Evolutionary conservation across 2,329 filamentous ascomycete genomes (phyloP), one percentile per base, ranked within the genome.

Genomic region (Colletotrichum sidae): DNA sequence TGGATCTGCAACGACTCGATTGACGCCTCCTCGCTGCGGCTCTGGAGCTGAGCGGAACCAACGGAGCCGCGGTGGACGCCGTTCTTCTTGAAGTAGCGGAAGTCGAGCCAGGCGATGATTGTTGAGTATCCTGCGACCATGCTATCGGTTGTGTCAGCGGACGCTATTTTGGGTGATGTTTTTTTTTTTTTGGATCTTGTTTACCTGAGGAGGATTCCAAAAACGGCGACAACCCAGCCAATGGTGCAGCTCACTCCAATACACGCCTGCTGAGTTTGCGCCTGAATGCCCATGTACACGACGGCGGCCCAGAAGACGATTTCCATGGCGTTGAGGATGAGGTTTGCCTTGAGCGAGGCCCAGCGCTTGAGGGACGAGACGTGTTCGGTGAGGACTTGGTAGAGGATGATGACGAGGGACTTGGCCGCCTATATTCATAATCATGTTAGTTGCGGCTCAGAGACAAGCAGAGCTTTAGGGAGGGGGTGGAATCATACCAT

Each of bases 271-370:
- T 53, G 51, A 2, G 60, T 64, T 2, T 60, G 57, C 8, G 54
- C 47, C 55, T 62, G 59, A 49, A 67, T 63, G 35, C 65, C 64
- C n/a, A 75, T 38, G 1, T 73, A 69, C 34, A 72, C 53, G 1
- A 75, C 71, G 0, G 70, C 73, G 49, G 72, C 72, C 79, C 80
- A 82, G 68, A 81, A 81, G 12, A 81, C 71, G 12, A 78, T 67
- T 67, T 83, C 80, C 13, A 82, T 69, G 50, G 67, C 71, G 70
- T 79, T 80, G 60, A 82, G 71, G 41, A 81, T 78, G 5, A 72
- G 68, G 68, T 80, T 75, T 6, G 79, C 79, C 69, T 81, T 82
- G 6, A 77, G 69, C 68, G 74, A 79, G 35, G 68, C 72, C 78
- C 77, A 82, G 59, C 71, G 73, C 11, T 71, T 63, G 56, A 80